Conservation (phyloP, 148 eudicot species). For the Rhododendron ferrugineum region DNA sequence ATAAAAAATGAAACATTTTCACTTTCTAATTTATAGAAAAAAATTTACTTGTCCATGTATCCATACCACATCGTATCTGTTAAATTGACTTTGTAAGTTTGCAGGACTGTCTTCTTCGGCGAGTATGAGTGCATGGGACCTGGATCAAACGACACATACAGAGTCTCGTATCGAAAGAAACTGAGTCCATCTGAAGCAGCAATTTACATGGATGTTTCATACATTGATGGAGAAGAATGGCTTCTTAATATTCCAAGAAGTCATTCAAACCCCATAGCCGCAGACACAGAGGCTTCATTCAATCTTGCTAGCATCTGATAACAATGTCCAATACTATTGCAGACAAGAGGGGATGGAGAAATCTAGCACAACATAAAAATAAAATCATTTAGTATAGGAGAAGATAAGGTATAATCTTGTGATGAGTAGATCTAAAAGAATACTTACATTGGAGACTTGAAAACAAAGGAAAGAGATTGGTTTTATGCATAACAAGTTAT, state of each 20-base stretch:
- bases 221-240: slow-evolving; percentile 73
- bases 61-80: not conserved
- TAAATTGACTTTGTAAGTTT: not conserved
- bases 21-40: not conserved
- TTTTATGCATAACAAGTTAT: not conserved
- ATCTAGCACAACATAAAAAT: not conserved
- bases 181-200: slow-evolving; percentile 53
- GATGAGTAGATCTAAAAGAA: not conserved
- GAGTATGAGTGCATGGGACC: slow-evolving; percentile 64
- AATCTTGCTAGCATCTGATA: not conserved
- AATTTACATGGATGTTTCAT: slow-evolving; percentile 39
- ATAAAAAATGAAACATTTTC: too few species aligned
- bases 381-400: not conserved
- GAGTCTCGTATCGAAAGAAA: slow-evolving; percentile 64
- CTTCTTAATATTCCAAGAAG: slow-evolving; percentile 29
- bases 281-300: not conserved
- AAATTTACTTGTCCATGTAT: not conserved
- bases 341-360: not conserved
- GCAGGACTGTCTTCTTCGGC: slow-evolving; percentile 71
- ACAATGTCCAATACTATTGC: not conserved
- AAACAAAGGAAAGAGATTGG: not conserved
- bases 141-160: slow-evolving; percentile 42
- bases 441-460: not conserved
- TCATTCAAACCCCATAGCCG: not conserved
- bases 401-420: not conserved